Percentiles rank a stretch among this genome's conserved stretches.
These are phyloP conservation scores for Rutstroemia sp. DNA, from an alignment of 2,329 filamentous ascomycete genomes.

Conservation along the genomic window DNA sequence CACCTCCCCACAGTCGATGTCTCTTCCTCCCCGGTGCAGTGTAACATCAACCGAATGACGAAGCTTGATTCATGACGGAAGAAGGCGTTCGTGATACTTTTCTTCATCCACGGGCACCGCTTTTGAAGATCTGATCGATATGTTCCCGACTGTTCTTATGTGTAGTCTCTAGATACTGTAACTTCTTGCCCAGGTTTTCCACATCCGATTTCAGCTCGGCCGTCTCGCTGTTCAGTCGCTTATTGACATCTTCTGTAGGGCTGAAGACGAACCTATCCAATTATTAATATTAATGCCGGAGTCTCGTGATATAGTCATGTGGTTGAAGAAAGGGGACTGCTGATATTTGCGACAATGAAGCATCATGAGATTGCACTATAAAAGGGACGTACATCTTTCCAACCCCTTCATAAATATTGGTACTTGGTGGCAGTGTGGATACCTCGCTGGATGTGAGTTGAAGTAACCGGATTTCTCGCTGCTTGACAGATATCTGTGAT, in stretches of 20 bases:
- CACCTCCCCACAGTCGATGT: background rate
- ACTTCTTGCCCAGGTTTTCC: constrained; percentile 74
- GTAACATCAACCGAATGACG: background rate
- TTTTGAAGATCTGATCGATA: constrained; percentile 77
- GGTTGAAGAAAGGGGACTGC: background rate
- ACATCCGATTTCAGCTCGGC: constrained; percentile 72
- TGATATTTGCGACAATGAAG: background rate
- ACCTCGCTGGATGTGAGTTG: constrained; percentile 83
- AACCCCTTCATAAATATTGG: constrained; percentile 85
- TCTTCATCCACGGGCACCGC: constrained; percentile 29
- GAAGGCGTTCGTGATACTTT: background rate
- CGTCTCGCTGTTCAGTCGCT: constrained; percentile 68
- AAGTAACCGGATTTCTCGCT: constrained; percentile 80
- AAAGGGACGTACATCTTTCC: constrained; percentile 75
- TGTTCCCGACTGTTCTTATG: constrained; percentile 90
- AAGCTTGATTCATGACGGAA: background rate
- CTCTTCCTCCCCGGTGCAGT: background rate
- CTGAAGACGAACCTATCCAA: constrained; percentile 74
- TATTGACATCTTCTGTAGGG: constrained; percentile 63
- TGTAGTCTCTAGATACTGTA: constrained; percentile 90
- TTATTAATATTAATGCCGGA: constrained; percentile 7
- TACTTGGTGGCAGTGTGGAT: constrained; percentile 63
- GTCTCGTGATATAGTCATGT: constrained; percentile 7
- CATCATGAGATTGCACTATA: background rate
- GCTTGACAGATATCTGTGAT: constrained; percentile 76